Conservation (phyloP, 495 filamentous ascomycete species). For the Aspergillus leporis region DNA sequence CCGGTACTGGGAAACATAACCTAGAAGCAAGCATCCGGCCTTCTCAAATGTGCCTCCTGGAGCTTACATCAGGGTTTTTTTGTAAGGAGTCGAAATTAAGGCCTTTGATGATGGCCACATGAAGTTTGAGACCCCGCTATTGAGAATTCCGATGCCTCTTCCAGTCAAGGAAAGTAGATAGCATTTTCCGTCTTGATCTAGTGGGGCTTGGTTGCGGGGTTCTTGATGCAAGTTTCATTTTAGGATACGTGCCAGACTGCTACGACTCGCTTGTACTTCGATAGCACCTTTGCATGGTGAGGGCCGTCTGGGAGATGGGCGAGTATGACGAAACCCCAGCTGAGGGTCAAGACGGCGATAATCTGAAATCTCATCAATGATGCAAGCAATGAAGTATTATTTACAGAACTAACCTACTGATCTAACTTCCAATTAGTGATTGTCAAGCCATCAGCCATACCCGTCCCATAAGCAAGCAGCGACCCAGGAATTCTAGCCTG, state of each 20-base stretch:
- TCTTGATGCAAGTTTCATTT: constrained; percentile 13
- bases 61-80: neutral
- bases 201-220: neutral
- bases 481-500: constrained; percentile 3
- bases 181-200: neutral
- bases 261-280: constrained; percentile 1
- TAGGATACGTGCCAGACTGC: neutral
- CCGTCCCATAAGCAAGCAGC: constrained; percentile 4
- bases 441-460: neutral
- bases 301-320: constrained; percentile 7
- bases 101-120: neutral
- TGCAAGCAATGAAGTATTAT: no score
- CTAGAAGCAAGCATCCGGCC: neutral
- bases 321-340: constrained; percentile 6
- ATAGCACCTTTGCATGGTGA: constrained; percentile 4
- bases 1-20: neutral
- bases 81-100: neutral
- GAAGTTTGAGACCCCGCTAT: neutral
- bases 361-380: constrained; percentile 2
- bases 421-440: neutral
- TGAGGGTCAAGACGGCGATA: constrained; percentile 7
- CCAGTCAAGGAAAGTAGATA: neutral
- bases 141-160: neutral
- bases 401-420: neutral
- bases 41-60: neutral